These are phyloP conservation scores for Arabis hirsuta DNA, from an alignment of 345 rosid species.

Conservation along the genomic window DNA sequence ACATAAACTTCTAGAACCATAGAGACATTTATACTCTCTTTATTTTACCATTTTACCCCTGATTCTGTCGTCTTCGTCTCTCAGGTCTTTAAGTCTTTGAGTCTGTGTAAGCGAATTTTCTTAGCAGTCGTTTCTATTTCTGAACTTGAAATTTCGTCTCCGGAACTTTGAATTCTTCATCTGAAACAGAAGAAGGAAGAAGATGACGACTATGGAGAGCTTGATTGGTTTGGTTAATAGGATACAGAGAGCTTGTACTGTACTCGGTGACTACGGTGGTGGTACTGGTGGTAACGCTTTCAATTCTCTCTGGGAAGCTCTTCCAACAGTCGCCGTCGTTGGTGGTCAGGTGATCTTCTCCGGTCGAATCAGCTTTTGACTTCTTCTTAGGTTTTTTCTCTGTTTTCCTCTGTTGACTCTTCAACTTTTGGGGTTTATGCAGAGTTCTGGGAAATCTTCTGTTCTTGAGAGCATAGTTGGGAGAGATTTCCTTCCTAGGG, in stretches of 20 bases:
- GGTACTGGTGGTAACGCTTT: slow-evolving; percentile 60
- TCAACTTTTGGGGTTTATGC: slow-evolving; percentile 5
- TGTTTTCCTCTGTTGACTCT: slow-evolving; percentile 4
- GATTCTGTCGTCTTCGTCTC: not conserved
- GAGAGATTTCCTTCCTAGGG: slow-evolving; percentile 95
- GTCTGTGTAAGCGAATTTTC: slow-evolving; percentile 29
- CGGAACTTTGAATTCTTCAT: slow-evolving; percentile 4
- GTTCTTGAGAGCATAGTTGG: slow-evolving; percentile 98
- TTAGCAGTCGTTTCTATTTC: slow-evolving; percentile 10
- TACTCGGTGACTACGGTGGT: slow-evolving; percentile 92
- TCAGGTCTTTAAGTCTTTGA: slow-evolving; percentile 14
- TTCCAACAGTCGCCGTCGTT: slow-evolving; percentile 83
- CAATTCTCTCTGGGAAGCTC: slow-evolving; percentile 97
- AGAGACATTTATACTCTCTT: slow-evolving; percentile 27
- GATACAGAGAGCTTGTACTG: slow-evolving; percentile 92
- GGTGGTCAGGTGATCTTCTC: slow-evolving; percentile 76
- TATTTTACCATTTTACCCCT: slow-evolving; percentile 2
- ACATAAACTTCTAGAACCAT: slow-evolving; percentile 27
- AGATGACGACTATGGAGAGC: slow-evolving; percentile 95
- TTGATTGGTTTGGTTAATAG: slow-evolving; percentile 87
- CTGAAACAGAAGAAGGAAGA: slow-evolving; percentile 28
- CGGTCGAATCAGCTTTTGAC: not conserved
- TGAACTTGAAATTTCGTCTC: slow-evolving; percentile 10
- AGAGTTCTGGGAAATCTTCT: slow-evolving; percentile 98
- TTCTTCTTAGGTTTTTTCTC: slow-evolving; percentile 17